Conservation (phyloP, 129 eudicot genomes). For the Artemisia tridentata region DNA sequence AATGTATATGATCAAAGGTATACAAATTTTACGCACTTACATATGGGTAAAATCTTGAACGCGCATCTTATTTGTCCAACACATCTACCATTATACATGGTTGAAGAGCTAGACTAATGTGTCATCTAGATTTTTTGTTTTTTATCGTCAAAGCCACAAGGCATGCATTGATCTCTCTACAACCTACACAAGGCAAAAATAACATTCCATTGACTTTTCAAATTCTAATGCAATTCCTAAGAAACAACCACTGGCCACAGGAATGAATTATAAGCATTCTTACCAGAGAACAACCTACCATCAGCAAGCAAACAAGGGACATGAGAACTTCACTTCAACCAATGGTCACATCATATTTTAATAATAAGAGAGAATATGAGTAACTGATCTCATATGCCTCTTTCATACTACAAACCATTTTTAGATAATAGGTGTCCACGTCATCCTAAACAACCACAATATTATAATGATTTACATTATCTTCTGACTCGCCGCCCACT, state of each 20-base stretch:
- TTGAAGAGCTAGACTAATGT: no score
- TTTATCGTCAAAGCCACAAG: no score
- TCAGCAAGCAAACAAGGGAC: neutral
- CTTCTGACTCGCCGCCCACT: constrained; percentile 4
- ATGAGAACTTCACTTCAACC: constrained; percentile 7
- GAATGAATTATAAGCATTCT: neutral
- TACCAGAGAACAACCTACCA: neutral
- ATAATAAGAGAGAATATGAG: neutral
- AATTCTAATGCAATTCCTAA: no score
- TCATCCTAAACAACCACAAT: constrained; percentile 27
- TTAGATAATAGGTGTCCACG: constrained; percentile 16
- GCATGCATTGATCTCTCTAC: constrained; percentile 5
- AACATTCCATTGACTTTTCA: no score
- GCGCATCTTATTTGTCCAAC: no score
- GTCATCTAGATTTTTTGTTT: no score
- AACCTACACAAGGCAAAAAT: no score
- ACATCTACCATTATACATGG: no score
- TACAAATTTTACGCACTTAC: no score
- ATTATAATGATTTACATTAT: constrained; percentile 21
- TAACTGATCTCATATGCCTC: constrained; percentile 15
- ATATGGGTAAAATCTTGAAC: no score
- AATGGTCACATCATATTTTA: constrained; percentile 9
- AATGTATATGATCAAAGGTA: no score
- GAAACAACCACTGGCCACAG: neutral
- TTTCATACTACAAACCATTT: constrained; percentile 24